Conservation (phyloP, 2,329 filamentous ascomycete species). For the Tolypocladium ovalisporum region DNA sequence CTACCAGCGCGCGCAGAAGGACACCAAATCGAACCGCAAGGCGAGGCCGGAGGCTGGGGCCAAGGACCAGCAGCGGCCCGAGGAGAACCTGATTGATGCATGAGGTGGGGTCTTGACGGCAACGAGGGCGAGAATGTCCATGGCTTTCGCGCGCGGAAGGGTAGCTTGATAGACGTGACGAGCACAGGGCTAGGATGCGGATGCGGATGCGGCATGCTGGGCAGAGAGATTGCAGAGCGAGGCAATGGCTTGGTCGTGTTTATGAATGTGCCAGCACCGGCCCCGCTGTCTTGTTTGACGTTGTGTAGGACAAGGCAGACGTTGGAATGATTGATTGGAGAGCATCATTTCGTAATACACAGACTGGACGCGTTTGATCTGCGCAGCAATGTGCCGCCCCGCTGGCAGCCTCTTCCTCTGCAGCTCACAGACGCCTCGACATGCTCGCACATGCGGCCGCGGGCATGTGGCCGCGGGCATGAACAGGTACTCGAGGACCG, state of each 20-base stretch:
- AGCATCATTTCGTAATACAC: background rate
- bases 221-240: background rate
- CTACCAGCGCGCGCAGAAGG: slow-evolving; percentile 58
- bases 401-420: too few species aligned
- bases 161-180: slow-evolving; percentile 1
- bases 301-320: background rate
- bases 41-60: slow-evolving; percentile 31
- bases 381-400: background rate
- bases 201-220: background rate
- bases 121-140: background rate
- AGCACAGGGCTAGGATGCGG: background rate
- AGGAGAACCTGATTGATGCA: slow-evolving; percentile 53
- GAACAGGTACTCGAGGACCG: too few species aligned
- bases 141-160: background rate
- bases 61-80: slow-evolving; percentile 30
- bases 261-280: background rate
- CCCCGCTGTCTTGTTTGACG: background rate
- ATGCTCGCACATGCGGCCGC: too few species aligned
- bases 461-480: too few species aligned
- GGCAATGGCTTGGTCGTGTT: background rate
- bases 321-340: background rate
- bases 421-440: background rate
- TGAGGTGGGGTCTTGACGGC: slow-evolving; percentile 16
- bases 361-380: too few species aligned
- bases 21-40: slow-evolving; percentile 53